phyloP scores from a whole-genome alignment of 441 rosid species.

The Euphorbia schlechtendalii region DNA sequence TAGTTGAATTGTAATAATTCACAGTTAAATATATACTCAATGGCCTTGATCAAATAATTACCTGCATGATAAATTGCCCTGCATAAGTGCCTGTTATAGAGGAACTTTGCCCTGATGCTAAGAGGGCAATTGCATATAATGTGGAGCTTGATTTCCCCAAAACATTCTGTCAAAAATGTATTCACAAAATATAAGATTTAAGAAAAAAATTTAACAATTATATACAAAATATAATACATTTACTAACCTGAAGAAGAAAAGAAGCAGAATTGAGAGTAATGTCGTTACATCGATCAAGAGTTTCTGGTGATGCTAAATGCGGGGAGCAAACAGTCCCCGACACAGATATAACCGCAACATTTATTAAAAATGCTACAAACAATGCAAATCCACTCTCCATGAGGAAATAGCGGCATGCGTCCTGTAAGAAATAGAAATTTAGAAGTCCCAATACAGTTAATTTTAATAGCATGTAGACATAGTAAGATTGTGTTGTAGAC shows the following conservation, averaged over 20 bases:
- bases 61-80: slow-evolving; percentile 77
- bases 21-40: not conserved
- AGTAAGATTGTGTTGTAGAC: not conserved
- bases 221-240: too few relatives aligned
- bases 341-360: slow-evolving; percentile 47
- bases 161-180: slow-evolving; percentile 40
- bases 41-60: not conserved
- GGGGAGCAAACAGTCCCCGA: slow-evolving; percentile 46
- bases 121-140: slow-evolving; percentile 53
- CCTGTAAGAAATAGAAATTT: slow-evolving; percentile 24
- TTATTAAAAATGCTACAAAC: slow-evolving; percentile 53
- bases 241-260: slow-evolving; percentile 51
- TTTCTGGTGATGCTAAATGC: slow-evolving; percentile 20
- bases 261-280: slow-evolving; percentile 57
- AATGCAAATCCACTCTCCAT: slow-evolving; percentile 63
- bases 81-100: slow-evolving; percentile 70
- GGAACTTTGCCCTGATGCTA: slow-evolving; percentile 73
- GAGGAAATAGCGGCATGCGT: slow-evolving; percentile 53
- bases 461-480: not conserved
- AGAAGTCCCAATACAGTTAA: too few relatives aligned
- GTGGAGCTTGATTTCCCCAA: slow-evolving; percentile 57
- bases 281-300: slow-evolving; percentile 31
- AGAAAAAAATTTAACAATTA: not conserved
- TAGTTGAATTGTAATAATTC: not conserved
- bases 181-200: not conserved